These are phyloP conservation scores for Pyrus hybrid DNA, from an alignment of 331 rosid genomes.

Conservation along the genomic window DNA sequence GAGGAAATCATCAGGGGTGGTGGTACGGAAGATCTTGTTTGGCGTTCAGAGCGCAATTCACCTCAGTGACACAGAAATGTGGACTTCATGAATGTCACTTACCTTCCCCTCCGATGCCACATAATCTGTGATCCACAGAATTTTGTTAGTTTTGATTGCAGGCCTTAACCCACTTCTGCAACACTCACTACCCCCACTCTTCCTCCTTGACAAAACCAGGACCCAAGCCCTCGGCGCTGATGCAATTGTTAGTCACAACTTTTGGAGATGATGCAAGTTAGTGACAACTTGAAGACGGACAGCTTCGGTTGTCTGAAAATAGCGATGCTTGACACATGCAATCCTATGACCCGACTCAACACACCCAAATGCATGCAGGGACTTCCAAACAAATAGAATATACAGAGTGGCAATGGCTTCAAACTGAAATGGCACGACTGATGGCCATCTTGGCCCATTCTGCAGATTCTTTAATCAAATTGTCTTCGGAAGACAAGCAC, in stretches of 20 bases:
- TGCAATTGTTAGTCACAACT: constrained; percentile 58
- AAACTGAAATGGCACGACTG: constrained; percentile 77
- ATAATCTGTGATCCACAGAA: neutral
- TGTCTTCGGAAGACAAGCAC: constrained; percentile 83
- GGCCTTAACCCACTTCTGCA: constrained; percentile 15
- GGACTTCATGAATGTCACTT: neutral
- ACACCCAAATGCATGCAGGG: constrained; percentile 73
- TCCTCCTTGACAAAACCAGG: constrained; percentile 33
- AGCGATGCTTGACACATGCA: constrained; percentile 63
- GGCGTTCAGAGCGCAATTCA: neutral
- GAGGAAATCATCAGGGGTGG: constrained; percentile 10
- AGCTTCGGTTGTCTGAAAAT: constrained; percentile 59
- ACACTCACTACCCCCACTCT: constrained; percentile 35
- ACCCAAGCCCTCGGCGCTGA: constrained; percentile 41
- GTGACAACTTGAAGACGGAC: constrained; percentile 70
- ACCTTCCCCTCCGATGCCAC: constrained; percentile 11
- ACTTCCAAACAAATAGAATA: constrained; percentile 10
- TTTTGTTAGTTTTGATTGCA: neutral
- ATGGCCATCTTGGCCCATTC: constrained; percentile 95
- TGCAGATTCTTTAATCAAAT: constrained; percentile 80
- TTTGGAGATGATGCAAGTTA: constrained; percentile 84
- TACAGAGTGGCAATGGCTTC: constrained; percentile 28
- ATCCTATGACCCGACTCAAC: constrained; percentile 47
- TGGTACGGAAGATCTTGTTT: neutral
- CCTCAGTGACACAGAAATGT: neutral